Percentiles rank a stretch among this genome's conserved stretches.
Conservation (phyloP, 1,284 basidiomycete genomes). For the Chiua sp. region DNA sequence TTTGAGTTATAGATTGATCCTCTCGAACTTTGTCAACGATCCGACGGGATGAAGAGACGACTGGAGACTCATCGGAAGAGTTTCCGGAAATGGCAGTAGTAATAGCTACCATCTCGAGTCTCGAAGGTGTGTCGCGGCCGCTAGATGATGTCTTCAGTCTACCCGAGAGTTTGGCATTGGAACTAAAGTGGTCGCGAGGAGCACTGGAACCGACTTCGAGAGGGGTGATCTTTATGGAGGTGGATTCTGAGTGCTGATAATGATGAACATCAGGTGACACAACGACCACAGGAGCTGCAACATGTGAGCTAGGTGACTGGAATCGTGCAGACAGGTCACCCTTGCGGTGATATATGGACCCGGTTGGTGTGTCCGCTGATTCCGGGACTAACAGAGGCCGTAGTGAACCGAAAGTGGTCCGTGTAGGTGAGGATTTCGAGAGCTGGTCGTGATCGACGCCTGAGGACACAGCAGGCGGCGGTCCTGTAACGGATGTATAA, state of each 20-base stretch:
- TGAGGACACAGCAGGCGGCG: conserved; percentile 11
- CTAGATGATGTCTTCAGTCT: neutral
- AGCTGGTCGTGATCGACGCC: neutral
- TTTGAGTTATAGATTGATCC: neutral
- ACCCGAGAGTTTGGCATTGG: neutral
- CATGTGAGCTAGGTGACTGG: neutral
- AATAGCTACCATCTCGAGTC: neutral
- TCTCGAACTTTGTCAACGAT: neutral
- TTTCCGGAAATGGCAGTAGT: neutral
- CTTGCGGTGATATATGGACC: neutral
- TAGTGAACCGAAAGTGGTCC: neutral
- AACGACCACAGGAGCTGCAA: conserved; percentile 1
- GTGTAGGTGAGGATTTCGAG: neutral
- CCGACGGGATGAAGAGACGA: neutral
- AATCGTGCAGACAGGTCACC: neutral
- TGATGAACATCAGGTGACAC: conserved; percentile 5
- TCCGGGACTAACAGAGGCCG: neutral
- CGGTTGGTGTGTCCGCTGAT: neutral
- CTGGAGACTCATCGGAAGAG: neutral
- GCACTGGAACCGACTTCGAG: neutral
- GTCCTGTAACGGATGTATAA: neutral
- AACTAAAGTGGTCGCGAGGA: neutral
- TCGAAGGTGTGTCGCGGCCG: neutral
- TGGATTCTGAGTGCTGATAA: conserved; percentile 1
- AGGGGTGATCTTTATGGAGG: neutral